These are phyloP conservation scores for Globisporangium spinosum DNA, from an alignment of 352 stramenopile species.

Conservation along the genomic window DNA sequence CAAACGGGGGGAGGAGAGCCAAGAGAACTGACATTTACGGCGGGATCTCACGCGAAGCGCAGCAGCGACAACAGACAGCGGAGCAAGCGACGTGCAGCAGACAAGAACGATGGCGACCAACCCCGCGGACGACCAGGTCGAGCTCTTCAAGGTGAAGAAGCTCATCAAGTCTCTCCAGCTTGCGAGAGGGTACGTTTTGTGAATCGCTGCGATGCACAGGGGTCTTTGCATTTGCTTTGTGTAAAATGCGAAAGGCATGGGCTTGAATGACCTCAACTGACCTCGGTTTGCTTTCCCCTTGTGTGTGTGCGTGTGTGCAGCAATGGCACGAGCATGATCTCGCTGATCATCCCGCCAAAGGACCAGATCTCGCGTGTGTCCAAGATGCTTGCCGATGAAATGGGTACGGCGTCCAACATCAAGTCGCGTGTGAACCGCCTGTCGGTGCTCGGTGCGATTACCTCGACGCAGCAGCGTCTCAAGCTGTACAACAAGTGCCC, in stretches of 20 bases:
- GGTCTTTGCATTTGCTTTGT: conserved; percentile 19
- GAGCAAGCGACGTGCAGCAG: not conserved
- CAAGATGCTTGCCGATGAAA: conserved; percentile 99
- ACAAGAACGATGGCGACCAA: conserved; percentile 28
- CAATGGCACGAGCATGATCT: conserved; percentile 99
- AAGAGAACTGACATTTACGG: conserved; percentile 7
- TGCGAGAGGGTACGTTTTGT: conserved; percentile 63
- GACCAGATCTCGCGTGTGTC: conserved; percentile 97
- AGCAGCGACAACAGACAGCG: conserved; percentile 8
- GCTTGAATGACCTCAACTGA: not conserved
- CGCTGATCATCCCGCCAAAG: conserved; percentile 97
- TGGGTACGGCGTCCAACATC: conserved; percentile 99
- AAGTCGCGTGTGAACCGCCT: conserved; percentile 99
- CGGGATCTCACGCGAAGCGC: conserved; percentile 2
- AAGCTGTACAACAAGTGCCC: conserved; percentile 98
- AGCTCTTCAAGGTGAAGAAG: conserved; percentile 99
- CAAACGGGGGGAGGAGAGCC: conserved; percentile 12
- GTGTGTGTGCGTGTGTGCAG: conserved; percentile 27
- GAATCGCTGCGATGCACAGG: not conserved
- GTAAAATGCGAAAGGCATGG: not conserved
- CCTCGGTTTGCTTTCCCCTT: not conserved
- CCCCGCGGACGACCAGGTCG: conserved; percentile 92
- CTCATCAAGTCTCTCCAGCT: conserved; percentile 98
- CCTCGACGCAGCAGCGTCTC: conserved; percentile 97
- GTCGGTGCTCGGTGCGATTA: conserved; percentile 98